Evolutionary conservation across 495 filamentous ascomycete species (phyloP), one percentile per base, ranked within the genome.

Genomic region (Podospora fimiseda): DNA sequence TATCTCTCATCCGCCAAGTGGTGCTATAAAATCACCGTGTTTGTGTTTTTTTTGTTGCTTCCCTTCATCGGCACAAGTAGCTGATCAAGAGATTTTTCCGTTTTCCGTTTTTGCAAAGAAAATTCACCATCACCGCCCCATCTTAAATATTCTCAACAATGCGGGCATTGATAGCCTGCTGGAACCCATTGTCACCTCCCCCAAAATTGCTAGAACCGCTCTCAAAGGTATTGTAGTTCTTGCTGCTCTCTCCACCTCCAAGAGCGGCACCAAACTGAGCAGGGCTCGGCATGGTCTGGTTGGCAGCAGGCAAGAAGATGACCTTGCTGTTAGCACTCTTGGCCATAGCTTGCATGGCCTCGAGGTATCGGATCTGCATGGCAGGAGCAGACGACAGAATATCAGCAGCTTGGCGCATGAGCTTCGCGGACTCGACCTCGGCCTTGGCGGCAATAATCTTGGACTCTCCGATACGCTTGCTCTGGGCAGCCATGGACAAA

Each of bases 401-500:
- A 69, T 99, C 93, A 63, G 93, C 93, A 38, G 93, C 93, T 74
- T 97, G 90, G 48, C 93, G 80, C 93, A 98, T 98, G 70, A 98
- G 73, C 67, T 97, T 97, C 67, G 94, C 93, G 50, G 82, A 82
- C 70, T 99, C 93, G 67, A 99, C 93, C 73, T 99, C 93, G 33
- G 93, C 93, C 60, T 92, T 87, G 50, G 93, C 93, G 30, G 90
- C 88, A 59, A 97, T 97, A 67, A 97, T 90, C 79, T 98, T 98
- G 73, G 84, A 88, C 74, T 98, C 93, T 71, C 94, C 93, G 58
- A 96, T 96, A 48, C 93, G 85, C 85, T 97, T 97, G 74, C 82
- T 86, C 78, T 98, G 90, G n/a, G 93, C 93, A n/a, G 93, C 93
- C 93, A 99, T 99, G 65, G 88, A 93, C 51, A 99, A 80, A n/a